Evolutionary conservation across 352 stramenopile genomes (phyloP), one percentile per base, ranked within the genome.

Genomic region (Globisporangium iwayamae): DNA sequence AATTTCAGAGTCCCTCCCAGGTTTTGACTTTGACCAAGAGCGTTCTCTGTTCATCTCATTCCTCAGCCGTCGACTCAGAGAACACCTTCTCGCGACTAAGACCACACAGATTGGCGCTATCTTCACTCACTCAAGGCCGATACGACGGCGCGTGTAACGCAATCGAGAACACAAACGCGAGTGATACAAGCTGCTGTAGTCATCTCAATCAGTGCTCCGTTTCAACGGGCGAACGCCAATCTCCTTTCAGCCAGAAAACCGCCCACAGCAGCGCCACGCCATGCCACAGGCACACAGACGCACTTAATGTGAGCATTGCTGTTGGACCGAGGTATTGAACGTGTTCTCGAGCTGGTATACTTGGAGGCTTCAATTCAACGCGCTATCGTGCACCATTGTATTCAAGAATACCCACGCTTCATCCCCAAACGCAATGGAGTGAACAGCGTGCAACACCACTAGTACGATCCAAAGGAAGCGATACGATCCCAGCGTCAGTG

Each of bases 401-500:
- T 22, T 48, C 9, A 34, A 2, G 54, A 45, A 38, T 14, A 60
- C 22, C 11, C 3, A 48, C 10, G n/a, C 14, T 48, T 60, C 36
- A 8, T 48, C 20, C 14, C 54, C 54, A n/a, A 45, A 60, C 20
- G 54, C 54, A 34, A 47, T 20, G 25, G 34, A 10, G 20, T 48
- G 36, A 13, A 60, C 3, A 22, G n/a, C 54, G 28, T 60, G 54
- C 54, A 60, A 22, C 20, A 39, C 54, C 4, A 60, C 7, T n/a
- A 60, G 36, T 7, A 36, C 9, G 20, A 60, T 46, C 36, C 54
- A 60, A 25, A 62, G 56, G 10, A 41, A 25, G 28, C 50, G 28
- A 32, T 41, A 41, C 50, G 50, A 22, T 14, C 7, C 14, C n/a
- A 32, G 28, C 9, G 9, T 16, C 50, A 41, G 32, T 10, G 50